These are phyloP conservation scores for Podospora anserina DNA, from an alignment of 495 filamentous ascomycete genomes.

Conservation along the genomic window DNA sequence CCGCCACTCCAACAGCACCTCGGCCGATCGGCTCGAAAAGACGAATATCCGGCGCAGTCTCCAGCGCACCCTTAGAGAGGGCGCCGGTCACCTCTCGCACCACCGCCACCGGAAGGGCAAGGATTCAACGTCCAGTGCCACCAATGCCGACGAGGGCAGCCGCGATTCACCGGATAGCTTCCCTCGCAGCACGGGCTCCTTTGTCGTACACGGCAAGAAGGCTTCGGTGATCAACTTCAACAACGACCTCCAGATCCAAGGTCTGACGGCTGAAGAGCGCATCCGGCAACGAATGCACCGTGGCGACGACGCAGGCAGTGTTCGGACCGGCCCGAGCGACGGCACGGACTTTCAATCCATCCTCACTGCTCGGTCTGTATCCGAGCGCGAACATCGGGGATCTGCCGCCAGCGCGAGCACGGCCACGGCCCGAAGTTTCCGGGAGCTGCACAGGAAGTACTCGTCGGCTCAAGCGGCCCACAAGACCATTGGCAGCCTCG, in stretches of 20 bases:
- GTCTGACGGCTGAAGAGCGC: constrained; percentile 74
- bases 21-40: constrained; percentile 46
- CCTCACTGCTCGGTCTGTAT: constrained; percentile 28
- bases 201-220: constrained; percentile 97
- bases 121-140: constrained; percentile 63
- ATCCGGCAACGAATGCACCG: constrained; percentile 43
- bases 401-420: constrained; percentile 55
- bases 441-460: constrained; percentile 51
- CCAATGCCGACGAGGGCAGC: constrained; percentile 58
- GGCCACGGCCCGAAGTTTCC: constrained; percentile 54
- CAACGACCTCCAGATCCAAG: constrained; percentile 84
- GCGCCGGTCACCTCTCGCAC: constrained; percentile 60
- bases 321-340: constrained; percentile 18
- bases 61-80: constrained; percentile 89
- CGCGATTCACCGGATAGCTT: constrained; percentile 62
- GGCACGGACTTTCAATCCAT: constrained; percentile 34
- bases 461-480: constrained; percentile 43
- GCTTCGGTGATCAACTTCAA: constrained; percentile 94
- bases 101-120: constrained; percentile 72
- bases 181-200: constrained; percentile 74
- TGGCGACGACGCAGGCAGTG: constrained; percentile 32
- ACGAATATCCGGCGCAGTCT: constrained; percentile 78
- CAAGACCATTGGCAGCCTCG: constrained; percentile 29
- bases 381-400: constrained; percentile 44
- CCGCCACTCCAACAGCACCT: constrained; percentile 27